These are phyloP conservation scores for Cadophora malorum DNA, from an alignment of 2,329 filamentous ascomycete genomes.

Conservation along the genomic window DNA sequence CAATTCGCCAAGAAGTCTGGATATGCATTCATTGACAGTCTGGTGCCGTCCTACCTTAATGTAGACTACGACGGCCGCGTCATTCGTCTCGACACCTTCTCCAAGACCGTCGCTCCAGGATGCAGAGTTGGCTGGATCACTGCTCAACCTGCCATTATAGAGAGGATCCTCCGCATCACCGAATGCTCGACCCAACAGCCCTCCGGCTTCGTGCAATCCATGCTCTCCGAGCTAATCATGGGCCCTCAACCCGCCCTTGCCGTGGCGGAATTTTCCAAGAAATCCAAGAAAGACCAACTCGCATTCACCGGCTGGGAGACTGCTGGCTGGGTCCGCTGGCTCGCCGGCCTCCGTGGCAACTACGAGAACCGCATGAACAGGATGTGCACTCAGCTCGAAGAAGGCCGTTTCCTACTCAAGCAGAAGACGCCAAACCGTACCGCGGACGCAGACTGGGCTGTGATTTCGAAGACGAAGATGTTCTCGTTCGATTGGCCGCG, in stretches of 20 bases:
- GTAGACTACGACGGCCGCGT: slow-evolving; percentile 88
- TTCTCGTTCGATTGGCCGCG: slow-evolving; percentile 81
- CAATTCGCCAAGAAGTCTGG: slow-evolving; percentile 59
- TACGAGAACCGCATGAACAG: slow-evolving; percentile 85
- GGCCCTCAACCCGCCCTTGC: slow-evolving; percentile 66
- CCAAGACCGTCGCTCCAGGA: slow-evolving; percentile 89
- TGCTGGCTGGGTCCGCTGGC: slow-evolving; percentile 89
- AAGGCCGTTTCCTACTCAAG: slow-evolving; percentile 69
- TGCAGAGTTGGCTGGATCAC: slow-evolving; percentile 93
- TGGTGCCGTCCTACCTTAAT: slow-evolving; percentile 82
- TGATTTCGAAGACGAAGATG: slow-evolving; percentile 76
- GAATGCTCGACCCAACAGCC: slow-evolving; percentile 84
- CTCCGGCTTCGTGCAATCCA: slow-evolving; percentile 85
- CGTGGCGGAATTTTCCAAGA: slow-evolving; percentile 50
- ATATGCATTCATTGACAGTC: slow-evolving; percentile 80
- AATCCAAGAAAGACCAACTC: slow-evolving; percentile 46
- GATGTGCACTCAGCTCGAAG: slow-evolving; percentile 79
- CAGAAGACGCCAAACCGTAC: slow-evolving; percentile 58
- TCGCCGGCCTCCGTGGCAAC: slow-evolving; percentile 79
- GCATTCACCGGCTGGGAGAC: slow-evolving; percentile 72
- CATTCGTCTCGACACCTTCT: slow-evolving; percentile 89
- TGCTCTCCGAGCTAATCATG: slow-evolving; percentile 79
- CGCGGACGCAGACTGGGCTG: slow-evolving; percentile 73
- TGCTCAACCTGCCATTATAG: slow-evolving; percentile 77
- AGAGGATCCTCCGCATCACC: slow-evolving; percentile 74